These are phyloP conservation scores for Linderniella brevidens DNA, from an alignment of 257 asterid species.

Conservation along the genomic window DNA sequence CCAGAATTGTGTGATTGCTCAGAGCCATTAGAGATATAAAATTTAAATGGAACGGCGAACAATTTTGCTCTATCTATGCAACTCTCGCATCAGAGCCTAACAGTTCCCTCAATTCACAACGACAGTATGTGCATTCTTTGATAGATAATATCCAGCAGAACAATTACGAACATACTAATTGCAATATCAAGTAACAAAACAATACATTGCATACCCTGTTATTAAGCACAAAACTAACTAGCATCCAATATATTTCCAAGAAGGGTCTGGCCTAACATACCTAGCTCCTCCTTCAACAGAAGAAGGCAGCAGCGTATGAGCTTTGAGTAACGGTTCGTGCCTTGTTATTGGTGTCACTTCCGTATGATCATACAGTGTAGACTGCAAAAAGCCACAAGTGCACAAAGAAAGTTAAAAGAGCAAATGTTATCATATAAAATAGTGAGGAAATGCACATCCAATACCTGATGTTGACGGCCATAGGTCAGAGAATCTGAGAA, in stretches of 20 bases:
- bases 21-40: constrained; percentile 36
- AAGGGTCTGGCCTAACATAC: constrained; percentile 24
- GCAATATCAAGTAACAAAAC: constrained; percentile 6
- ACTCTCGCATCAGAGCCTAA: constrained; percentile 14
- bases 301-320: constrained; percentile 56
- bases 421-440: neutral
- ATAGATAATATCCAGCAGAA: constrained; percentile 8
- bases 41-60: constrained; percentile 25
- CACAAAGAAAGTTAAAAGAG: neutral
- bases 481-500: constrained; percentile 48
- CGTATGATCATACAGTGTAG: constrained; percentile 58
- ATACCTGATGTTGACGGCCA: constrained; percentile 74
- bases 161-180: constrained; percentile 5
- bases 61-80: constrained; percentile 23
- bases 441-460: neutral
- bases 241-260: neutral
- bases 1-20: constrained; percentile 68
- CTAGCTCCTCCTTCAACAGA: constrained; percentile 70
- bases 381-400: constrained; percentile 22
- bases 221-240: constrained; percentile 3
- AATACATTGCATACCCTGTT: neutral
- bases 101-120: too few species aligned
- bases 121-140: neutral
- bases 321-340: constrained; percentile 66
- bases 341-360: constrained; percentile 47